Evolutionary conservation across 129 eudicot species (phyloP).

Genomic region (Kitagawia praeruptora): DNA sequence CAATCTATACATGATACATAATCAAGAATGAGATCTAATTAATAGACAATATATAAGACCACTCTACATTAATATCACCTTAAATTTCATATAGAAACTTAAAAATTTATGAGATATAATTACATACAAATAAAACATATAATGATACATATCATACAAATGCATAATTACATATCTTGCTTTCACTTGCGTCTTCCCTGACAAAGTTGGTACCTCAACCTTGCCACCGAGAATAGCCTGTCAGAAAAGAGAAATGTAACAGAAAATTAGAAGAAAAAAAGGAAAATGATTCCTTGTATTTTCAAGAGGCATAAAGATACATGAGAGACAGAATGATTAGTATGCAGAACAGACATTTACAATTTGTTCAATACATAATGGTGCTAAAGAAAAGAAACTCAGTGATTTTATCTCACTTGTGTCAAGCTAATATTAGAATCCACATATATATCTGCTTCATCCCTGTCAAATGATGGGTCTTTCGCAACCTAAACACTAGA

Average conservation of each 20-base stretch:
- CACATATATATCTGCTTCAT: constrained; percentile 74
- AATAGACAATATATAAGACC: too few species aligned
- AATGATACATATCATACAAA: too few species aligned
- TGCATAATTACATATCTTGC: too few species aligned
- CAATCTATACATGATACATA: too few species aligned
- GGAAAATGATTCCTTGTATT: background rate
- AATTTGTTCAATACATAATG: constrained; percentile 1
- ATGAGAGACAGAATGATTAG: background rate
- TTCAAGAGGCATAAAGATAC: background rate
- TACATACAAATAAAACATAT: too few species aligned
- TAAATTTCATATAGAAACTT: too few species aligned
- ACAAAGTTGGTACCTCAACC: constrained; percentile 83
- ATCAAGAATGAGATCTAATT: too few species aligned
- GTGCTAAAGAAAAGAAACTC: too few species aligned
- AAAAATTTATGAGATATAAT: too few species aligned
- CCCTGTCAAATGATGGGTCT: constrained; percentile 62
- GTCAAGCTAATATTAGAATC: constrained; percentile 64
- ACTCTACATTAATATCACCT: too few species aligned
- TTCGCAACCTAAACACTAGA: constrained; percentile 51
- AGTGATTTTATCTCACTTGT: constrained; percentile 42
- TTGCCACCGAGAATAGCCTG: too few species aligned
- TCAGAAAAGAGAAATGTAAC: too few species aligned
- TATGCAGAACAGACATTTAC: background rate
- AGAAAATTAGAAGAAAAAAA: background rate
- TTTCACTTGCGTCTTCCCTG: constrained; percentile 56